Percentiles rank a stretch among this genome's conserved stretches.
phyloP scores from a whole-genome alignment of 306 rosid species.

The Cucumis cinereus region DNA sequence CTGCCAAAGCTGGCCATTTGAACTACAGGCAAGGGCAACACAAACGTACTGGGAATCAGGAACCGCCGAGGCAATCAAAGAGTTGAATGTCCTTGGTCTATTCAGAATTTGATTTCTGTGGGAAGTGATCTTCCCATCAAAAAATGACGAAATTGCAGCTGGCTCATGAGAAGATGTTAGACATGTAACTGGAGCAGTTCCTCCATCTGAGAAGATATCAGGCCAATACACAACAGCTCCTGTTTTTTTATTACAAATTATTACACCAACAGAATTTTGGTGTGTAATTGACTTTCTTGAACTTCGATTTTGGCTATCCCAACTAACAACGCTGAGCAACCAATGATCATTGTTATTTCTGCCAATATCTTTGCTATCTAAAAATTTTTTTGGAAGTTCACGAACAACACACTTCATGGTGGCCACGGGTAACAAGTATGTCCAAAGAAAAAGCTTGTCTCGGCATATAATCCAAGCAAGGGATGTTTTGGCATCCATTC shows the following conservation, averaged over 20 bases:
- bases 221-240: slow-evolving; percentile 74
- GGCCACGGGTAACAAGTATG: slow-evolving; percentile 46
- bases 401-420: slow-evolving; percentile 51
- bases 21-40: slow-evolving; percentile 61
- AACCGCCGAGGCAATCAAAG: slow-evolving; percentile 55
- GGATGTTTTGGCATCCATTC: slow-evolving; percentile 61
- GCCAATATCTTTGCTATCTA: slow-evolving; percentile 25
- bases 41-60: slow-evolving; percentile 39
- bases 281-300: slow-evolving; percentile 35
- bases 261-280: slow-evolving; percentile 39
- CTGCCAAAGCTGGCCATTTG: slow-evolving; percentile 74
- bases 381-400: slow-evolving; percentile 40
- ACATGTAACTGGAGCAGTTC: slow-evolving; percentile 31
- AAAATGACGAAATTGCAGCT: slow-evolving; percentile 20
- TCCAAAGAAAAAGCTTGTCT: slow-evolving; percentile 65
- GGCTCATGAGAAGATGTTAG: slow-evolving; percentile 48
- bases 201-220: slow-evolving; percentile 41
- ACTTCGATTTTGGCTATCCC: slow-evolving; percentile 32
- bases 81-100: slow-evolving; percentile 39
- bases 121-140: slow-evolving; percentile 32
- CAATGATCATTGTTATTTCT: slow-evolving; percentile 37
- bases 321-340: slow-evolving; percentile 60
- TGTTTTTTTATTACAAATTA: slow-evolving; percentile 47
- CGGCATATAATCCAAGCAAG: slow-evolving; percentile 80
- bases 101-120: slow-evolving; percentile 24